Conservation (phyloP, 768 basidiomycete species). For the Pholiota molesta region DNA sequence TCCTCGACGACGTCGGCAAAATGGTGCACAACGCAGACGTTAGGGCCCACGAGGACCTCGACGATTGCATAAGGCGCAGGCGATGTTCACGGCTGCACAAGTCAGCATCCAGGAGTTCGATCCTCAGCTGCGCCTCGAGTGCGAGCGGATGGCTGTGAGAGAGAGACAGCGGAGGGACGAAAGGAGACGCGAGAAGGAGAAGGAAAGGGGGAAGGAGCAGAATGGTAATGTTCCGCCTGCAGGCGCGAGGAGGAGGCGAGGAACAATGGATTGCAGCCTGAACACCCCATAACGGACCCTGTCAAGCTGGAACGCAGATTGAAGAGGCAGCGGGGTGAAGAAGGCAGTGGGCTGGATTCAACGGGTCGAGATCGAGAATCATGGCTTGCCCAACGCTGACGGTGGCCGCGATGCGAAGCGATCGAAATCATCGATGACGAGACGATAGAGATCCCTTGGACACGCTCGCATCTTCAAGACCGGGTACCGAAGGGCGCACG, state of each 20-base stretch:
- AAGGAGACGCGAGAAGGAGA: slow-evolving; percentile 53
- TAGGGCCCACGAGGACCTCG: slow-evolving; percentile 63
- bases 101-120: slow-evolving; percentile 90
- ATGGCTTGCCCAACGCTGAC: slow-evolving; percentile 32
- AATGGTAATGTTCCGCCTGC: slow-evolving; percentile 35
- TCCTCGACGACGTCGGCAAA: slow-evolving; percentile 81
- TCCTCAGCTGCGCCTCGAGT: slow-evolving; percentile 74
- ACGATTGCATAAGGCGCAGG: slow-evolving; percentile 81
- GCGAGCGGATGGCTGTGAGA: slow-evolving; percentile 81
- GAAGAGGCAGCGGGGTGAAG: slow-evolving; percentile 69
- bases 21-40: slow-evolving; percentile 77
- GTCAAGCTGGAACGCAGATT: slow-evolving; percentile 72
- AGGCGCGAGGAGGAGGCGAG: slow-evolving; percentile 72
- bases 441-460: slow-evolving; percentile 56
- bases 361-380: slow-evolving; percentile 55
- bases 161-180: slow-evolving; percentile 71
- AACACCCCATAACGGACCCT: slow-evolving; percentile 75
- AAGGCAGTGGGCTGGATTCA: slow-evolving; percentile 51
- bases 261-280: slow-evolving; percentile 71
- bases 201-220: slow-evolving; percentile 40
- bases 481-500: slow-evolving; percentile 30
- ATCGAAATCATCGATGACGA: slow-evolving; percentile 47
- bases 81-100: slow-evolving; percentile 86
- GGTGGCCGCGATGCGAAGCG: slow-evolving; percentile 61
- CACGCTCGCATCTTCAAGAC: slow-evolving; percentile 36